Percentiles rank a stretch among this genome's conserved stretches.
Evolutionary conservation across 2,329 filamentous ascomycete genomes (phyloP).

Genomic region (Ilyonectria mors-panacis): DNA sequence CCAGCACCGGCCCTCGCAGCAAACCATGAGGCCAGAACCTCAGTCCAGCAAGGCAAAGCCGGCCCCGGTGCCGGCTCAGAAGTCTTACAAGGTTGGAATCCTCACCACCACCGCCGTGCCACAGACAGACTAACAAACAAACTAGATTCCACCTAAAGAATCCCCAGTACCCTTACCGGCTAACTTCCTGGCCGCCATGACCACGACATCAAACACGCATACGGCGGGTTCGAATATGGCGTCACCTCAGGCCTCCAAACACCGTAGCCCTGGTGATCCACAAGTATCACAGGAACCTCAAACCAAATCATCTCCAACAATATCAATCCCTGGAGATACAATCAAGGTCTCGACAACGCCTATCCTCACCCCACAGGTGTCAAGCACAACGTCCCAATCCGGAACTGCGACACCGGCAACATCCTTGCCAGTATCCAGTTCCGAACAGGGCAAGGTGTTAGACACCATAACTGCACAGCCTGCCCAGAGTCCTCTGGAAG

Average conservation of each 20-base stretch:
- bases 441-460: not conserved
- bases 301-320: slow-evolving; percentile 26
- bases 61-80: slow-evolving; percentile 37
- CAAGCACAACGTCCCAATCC: slow-evolving; percentile 30
- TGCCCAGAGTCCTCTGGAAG: not conserved
- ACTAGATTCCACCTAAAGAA: slow-evolving; percentile 56
- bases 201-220: slow-evolving; percentile 45
- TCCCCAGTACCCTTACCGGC: slow-evolving; percentile 62
- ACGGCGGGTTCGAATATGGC: slow-evolving; percentile 34
- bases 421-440: not conserved
- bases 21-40: slow-evolving; percentile 9
- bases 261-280: slow-evolving; percentile 10
- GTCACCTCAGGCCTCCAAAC: slow-evolving; percentile 29
- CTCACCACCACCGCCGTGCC: slow-evolving; percentile 43
- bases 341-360: slow-evolving; percentile 49
- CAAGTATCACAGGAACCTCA: slow-evolving; percentile 29
- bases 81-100: slow-evolving; percentile 53
- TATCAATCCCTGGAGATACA: slow-evolving; percentile 8
- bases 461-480: not conserved
- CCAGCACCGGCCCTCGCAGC: slow-evolving; percentile 24
- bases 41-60: slow-evolving; percentile 45
- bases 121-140: slow-evolving; percentile 49
- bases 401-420: not conserved
- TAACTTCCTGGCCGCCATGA: slow-evolving; percentile 60
- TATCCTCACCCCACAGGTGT: slow-evolving; percentile 51